A percentile compares a stretch with the other conserved stretches of the same genome.
Conservation (phyloP, 306 rosid genomes). For the Vigna hirtella region DNA sequence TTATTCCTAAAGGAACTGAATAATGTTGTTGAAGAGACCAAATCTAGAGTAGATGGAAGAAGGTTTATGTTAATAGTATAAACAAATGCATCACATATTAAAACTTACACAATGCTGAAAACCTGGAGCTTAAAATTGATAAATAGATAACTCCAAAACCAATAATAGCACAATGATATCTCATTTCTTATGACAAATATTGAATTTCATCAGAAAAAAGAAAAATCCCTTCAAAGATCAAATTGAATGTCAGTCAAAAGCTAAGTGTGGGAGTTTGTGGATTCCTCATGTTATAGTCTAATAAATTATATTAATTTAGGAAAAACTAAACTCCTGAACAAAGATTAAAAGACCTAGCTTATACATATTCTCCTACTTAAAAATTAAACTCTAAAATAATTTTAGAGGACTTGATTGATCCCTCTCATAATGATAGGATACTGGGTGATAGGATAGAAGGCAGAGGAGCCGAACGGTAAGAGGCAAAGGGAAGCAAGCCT, state of each 20-base stretch:
- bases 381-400: too few species aligned
- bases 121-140: constrained; percentile 2
- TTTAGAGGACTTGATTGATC: too few species aligned
- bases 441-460: too few species aligned
- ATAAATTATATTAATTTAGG: too few species aligned
- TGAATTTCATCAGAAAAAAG: not conserved
- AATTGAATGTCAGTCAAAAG: not conserved
- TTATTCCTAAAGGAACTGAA: not conserved
- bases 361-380: not conserved
- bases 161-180: not conserved
- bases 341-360: not conserved
- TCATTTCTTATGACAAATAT: not conserved
- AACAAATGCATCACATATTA: not conserved
- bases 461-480: too few species aligned
- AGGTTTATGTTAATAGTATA: not conserved
- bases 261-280: not conserved
- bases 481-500: too few species aligned
- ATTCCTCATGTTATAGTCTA: not conserved
- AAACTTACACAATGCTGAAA: not conserved
- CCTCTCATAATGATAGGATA: too few species aligned
- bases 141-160: constrained; percentile 2
- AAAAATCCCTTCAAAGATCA: not conserved
- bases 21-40: not conserved
- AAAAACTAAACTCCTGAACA: not conserved
- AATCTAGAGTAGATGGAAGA: not conserved